Conservation (phyloP, 805 yeast species). For the Ogataea kodamae region DNA sequence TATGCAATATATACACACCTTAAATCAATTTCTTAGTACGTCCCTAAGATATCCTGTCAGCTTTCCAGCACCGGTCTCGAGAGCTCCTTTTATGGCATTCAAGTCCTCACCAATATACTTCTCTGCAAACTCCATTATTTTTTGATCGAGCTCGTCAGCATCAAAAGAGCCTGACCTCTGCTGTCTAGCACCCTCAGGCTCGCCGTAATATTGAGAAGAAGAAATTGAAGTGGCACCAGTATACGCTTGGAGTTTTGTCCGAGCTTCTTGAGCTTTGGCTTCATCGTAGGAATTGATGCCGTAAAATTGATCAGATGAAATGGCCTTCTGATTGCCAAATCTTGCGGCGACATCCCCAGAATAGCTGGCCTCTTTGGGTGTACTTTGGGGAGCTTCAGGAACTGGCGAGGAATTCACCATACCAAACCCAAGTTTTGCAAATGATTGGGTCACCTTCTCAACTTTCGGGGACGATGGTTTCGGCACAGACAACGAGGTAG, state of each 20-base stretch:
- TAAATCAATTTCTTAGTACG: constrained; percentile 52
- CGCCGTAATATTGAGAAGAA: constrained; percentile 86
- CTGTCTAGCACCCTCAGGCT: constrained; percentile 31
- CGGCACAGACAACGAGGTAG: constrained; percentile 18
- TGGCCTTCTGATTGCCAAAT: constrained; percentile 87
- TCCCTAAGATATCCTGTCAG: constrained; percentile 84
- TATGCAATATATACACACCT: constrained; percentile 6
- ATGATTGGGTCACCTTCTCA: constrained; percentile 58
- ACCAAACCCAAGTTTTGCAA: constrained; percentile 87
- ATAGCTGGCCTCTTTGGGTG: constrained; percentile 42
- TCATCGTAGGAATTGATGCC: constrained; percentile 86
- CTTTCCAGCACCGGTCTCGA: constrained; percentile 92
- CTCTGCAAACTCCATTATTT: constrained; percentile 56
- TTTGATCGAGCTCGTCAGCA: constrained; percentile 49
- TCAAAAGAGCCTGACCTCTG: constrained; percentile 28
- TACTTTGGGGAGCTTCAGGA: constrained; percentile 21
- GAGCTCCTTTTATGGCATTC: constrained; percentile 82
- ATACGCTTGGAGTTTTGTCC: constrained; percentile 73
- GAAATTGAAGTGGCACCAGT: constrained; percentile 89
- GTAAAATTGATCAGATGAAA: constrained; percentile 92
- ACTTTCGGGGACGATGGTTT: constrained; percentile 24
- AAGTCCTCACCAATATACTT: constrained; percentile 80
- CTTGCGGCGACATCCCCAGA: constrained; percentile 73
- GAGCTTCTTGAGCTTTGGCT: constrained; percentile 74
- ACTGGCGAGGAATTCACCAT: constrained; percentile 69